These are phyloP conservation scores for Chloromonas sp. DNA, from an alignment of 163 green algal species.

Conservation along the genomic window DNA sequence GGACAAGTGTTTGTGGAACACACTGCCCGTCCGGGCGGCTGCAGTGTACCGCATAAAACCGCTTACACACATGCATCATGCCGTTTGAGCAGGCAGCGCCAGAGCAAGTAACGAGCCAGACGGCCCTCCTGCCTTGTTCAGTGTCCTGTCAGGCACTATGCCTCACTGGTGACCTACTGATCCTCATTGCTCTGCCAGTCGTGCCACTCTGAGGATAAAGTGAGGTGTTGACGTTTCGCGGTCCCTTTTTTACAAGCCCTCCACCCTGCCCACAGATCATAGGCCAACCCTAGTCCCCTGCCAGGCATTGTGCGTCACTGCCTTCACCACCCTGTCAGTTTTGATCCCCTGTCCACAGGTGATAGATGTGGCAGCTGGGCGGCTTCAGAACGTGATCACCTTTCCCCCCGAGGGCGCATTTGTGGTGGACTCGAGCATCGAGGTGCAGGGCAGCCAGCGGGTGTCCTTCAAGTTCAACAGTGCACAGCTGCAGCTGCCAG, in stretches of 20 bases:
- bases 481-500: constrained; percentile 56
- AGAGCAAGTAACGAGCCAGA: too few relatives aligned
- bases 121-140: too few relatives aligned
- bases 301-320: background rate
- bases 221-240: background rate
- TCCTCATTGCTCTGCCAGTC: background rate
- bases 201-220: background rate
- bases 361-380: constrained; percentile 55
- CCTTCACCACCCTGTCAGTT: background rate
- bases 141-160: background rate
- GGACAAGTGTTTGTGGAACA: too few relatives aligned
- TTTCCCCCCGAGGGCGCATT: constrained; percentile 74
- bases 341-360: constrained; percentile 44
- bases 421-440: constrained; percentile 61
- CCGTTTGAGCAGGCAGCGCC: too few relatives aligned
- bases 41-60: too few relatives aligned
- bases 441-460: constrained; percentile 38
- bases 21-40: too few relatives aligned
- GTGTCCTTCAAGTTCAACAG: constrained; percentile 68
- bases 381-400: constrained; percentile 63
- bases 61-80: too few relatives aligned
- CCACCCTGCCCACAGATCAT: too few relatives aligned
- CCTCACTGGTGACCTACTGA: background rate
- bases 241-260: too few relatives aligned
- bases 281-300: too few relatives aligned